Evolutionary conservation across 1,284 basidiomycete genomes (phyloP), one percentile per base, ranked within the genome.

Genomic region (Schizophyllum amplum): DNA sequence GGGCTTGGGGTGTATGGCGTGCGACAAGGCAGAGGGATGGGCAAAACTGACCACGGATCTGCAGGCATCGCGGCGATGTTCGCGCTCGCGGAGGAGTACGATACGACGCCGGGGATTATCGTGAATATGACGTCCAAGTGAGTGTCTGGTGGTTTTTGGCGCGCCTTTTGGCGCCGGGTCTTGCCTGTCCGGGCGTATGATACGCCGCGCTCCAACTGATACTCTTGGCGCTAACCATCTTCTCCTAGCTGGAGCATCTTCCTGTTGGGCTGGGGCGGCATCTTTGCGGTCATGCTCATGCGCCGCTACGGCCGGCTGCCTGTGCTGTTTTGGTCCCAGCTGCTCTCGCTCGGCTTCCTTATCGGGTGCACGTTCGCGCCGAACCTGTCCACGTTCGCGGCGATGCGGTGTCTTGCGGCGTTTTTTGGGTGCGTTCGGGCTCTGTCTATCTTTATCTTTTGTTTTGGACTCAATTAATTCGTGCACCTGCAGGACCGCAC

Each of bases 341-440:
- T 83, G 1, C 66, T 82, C 15, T 73, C 77, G 1, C 60, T 81
- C 9, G 77, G 72, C 1, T 82, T 80, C 67, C 66, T 82, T 20
- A 65, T 80, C 53, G 82, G 83, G 0, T 80, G 77, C 58, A 81
- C 82, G 0, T 79, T 83, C 56, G 79, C 83, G 1, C 81, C 81
- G 1, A 78, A 74, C 63, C 64, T 86, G 15, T 71, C 72, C 24
- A 78, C 76, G 0, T 82, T 81, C 66, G 71, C 79, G 79, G 86
- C 80, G 0, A 86, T 87, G 81, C 75, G 86, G 46, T 88, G 86
- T 60, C 69, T 90, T 57, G 84, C 78, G 1, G 84, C 75, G 3
- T 82, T 89, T 66, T 90, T 90, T 63, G 82, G 77, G 78, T 87
- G 73, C 52, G 74, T 25, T 51, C 3, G 17, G 48, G 17, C 42